Conservation (phyloP, 192 early-diverging fungal genomes). For the Obelidium mucronatum region DNA sequence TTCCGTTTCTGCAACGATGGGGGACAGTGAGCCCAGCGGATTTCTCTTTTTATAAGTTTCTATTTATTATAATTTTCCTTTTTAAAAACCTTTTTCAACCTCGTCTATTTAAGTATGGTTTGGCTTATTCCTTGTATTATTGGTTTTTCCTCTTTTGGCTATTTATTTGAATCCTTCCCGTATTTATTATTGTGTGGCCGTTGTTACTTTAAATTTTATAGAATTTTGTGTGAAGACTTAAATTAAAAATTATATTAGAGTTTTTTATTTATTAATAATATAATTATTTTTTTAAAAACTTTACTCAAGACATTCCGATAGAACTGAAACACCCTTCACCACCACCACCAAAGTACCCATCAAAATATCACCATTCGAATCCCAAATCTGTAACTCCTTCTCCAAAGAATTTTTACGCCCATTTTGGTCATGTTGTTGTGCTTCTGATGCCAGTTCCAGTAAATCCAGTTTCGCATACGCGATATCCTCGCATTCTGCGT, state of each 20-base stretch:
- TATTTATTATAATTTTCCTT: too few relatives aligned
- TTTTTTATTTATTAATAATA: too few relatives aligned
- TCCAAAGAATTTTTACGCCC: not conserved
- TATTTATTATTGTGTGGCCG: not conserved
- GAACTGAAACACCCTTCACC: constrained; percentile 12
- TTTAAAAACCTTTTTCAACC: too few relatives aligned
- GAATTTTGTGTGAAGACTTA: too few relatives aligned
- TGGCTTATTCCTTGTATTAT: too few relatives aligned
- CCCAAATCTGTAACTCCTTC: constrained; percentile 29
- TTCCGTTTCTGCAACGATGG: constrained; percentile 8
- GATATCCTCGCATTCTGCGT: constrained; percentile 33
- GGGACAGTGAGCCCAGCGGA: too few relatives aligned
- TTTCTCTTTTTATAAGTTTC: too few relatives aligned
- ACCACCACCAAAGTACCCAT: constrained; percentile 24
- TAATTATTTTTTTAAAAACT: too few relatives aligned
- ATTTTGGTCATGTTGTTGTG: not conserved
- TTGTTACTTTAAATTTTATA: not conserved
- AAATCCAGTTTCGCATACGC: constrained; percentile 27
- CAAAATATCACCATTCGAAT: constrained; percentile 31
- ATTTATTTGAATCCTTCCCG: not conserved
- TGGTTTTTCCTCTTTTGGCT: too few relatives aligned
- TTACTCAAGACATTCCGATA: constrained; percentile 19
- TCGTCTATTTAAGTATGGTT: too few relatives aligned
- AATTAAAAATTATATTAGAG: not conserved
- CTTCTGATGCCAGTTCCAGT: constrained; percentile 2